Evolutionary conservation across 441 rosid species (phyloP).

Genomic region (Biscutella auriculata): DNA sequence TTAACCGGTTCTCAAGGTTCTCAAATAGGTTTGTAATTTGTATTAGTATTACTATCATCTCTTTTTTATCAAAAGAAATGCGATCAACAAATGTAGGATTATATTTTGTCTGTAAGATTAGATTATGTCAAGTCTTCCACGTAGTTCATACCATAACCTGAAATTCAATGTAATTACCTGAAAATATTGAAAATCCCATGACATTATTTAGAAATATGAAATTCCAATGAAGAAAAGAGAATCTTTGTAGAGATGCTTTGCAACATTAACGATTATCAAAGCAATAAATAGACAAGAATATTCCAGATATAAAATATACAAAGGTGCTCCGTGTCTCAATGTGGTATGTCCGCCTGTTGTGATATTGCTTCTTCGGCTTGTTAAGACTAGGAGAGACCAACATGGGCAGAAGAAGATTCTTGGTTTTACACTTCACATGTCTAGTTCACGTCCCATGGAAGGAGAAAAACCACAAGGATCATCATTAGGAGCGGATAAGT

Average conservation of each 20-base stretch:
- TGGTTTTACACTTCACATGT: not conserved
- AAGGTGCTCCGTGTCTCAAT: not conserved
- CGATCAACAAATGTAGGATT: not conserved
- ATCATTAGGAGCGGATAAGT: slow-evolving; percentile 9
- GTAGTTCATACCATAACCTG: too few relatives aligned
- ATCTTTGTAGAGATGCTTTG: not conserved
- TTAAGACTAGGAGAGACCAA: not conserved
- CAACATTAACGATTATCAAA: not conserved
- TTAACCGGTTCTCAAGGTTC: not conserved
- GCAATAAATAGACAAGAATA: not conserved
- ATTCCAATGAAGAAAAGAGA: not conserved
- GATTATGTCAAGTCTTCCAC: too few relatives aligned
- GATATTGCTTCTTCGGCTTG: not conserved
- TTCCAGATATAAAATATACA: not conserved
- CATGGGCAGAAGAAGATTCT: not conserved
- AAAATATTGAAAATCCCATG: not conserved
- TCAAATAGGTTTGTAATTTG: not conserved
- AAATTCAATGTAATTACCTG: too few relatives aligned
- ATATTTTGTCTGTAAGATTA: not conserved
- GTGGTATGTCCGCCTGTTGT: too few relatives aligned
- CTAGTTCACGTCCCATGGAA: not conserved
- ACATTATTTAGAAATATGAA: not conserved
- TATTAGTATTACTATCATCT: not conserved
- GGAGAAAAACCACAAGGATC: not conserved
- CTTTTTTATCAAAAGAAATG: not conserved